Percentiles rank a stretch among this genome's conserved stretches.
Conservation (phyloP, 225 moss, liverwort and hornwort species). For the Pseudoscleropodium purum region DNA sequence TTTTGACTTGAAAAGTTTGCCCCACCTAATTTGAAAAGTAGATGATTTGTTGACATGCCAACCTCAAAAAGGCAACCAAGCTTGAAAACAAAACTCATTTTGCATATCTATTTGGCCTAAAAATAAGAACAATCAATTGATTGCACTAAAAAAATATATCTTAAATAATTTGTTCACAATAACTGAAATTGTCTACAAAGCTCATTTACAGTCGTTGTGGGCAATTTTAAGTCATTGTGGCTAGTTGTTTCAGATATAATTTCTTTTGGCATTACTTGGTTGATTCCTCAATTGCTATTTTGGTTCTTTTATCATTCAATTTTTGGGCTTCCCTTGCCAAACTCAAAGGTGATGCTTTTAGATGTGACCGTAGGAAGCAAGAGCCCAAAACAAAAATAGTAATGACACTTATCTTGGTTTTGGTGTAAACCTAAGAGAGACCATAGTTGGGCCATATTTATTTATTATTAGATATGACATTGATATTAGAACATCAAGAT, state of each 20-base stretch:
- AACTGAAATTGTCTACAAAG: background rate
- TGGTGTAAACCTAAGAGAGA: too few relatives aligned
- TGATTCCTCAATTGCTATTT: background rate
- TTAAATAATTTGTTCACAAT: background rate
- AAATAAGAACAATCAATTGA: background rate
- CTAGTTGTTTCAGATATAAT: too few relatives aligned
- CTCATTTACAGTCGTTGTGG: too few relatives aligned
- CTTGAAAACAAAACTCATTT: background rate
- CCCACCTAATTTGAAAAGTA: fast-evolving
- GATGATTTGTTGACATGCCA: background rate
- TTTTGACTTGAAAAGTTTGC: too few relatives aligned
- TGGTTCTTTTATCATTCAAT: background rate
- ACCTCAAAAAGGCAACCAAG: background rate
- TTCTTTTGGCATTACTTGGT: background rate
- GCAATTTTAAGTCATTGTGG: too few relatives aligned
- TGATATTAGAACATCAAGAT: too few relatives aligned
- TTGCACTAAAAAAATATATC: too few relatives aligned
- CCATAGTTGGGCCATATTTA: background rate
- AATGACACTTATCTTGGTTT: background rate
- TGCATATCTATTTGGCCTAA: background rate
- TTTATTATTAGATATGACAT: background rate
- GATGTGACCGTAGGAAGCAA: background rate
- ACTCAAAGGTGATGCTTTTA: background rate
- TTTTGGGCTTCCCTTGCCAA: fast-evolving
- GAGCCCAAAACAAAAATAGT: background rate